Evolutionary conservation across 257 asterid species (phyloP).

Genomic region (Nemophila menziesii): DNA sequence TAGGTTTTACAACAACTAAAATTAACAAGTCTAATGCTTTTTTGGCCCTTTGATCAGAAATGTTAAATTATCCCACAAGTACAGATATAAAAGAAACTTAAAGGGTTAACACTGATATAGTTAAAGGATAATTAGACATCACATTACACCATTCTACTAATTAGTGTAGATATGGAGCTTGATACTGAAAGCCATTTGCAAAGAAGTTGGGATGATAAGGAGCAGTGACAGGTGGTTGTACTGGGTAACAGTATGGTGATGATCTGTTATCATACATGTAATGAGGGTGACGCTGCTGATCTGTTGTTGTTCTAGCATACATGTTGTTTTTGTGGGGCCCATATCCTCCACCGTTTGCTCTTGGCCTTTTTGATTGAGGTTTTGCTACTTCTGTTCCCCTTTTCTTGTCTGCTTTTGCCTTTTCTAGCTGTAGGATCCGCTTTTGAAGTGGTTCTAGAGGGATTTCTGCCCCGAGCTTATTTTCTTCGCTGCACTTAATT

Average conservation of each 20-base stretch:
- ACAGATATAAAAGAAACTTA: slow-evolving; percentile 37
- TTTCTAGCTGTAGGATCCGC: slow-evolving; percentile 70
- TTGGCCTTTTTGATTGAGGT: slow-evolving; percentile 92
- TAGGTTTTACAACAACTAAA: slow-evolving; percentile 69
- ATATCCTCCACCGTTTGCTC: slow-evolving; percentile 57
- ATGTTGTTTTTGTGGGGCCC: slow-evolving; percentile 53
- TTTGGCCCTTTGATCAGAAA: slow-evolving; percentile 19
- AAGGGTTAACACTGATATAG: slow-evolving; percentile 62
- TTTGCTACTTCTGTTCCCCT: slow-evolving; percentile 87
- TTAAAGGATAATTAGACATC: slow-evolving; percentile 39
- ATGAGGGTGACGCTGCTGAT: slow-evolving; percentile 76
- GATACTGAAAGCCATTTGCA: slow-evolving; percentile 85
- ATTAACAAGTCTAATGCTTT: slow-evolving; percentile 44
- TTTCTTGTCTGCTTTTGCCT: slow-evolving; percentile 89
- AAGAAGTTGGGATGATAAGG: slow-evolving; percentile 81
- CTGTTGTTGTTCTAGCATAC: slow-evolving; percentile 42
- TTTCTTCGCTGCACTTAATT: slow-evolving; percentile 83
- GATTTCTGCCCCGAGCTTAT: slow-evolving; percentile 65
- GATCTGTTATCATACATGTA: slow-evolving; percentile 64
- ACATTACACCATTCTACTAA: slow-evolving; percentile 45
- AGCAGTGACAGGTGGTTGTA: slow-evolving; percentile 51
- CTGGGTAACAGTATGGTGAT: slow-evolving; percentile 58
- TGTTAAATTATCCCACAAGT: slow-evolving; percentile 31
- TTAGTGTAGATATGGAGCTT: slow-evolving; percentile 92
- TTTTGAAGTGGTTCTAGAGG: slow-evolving; percentile 82